Evolutionary conservation across 148 eudicot species (phyloP).

Genomic region (Persicaria maculosa): DNA sequence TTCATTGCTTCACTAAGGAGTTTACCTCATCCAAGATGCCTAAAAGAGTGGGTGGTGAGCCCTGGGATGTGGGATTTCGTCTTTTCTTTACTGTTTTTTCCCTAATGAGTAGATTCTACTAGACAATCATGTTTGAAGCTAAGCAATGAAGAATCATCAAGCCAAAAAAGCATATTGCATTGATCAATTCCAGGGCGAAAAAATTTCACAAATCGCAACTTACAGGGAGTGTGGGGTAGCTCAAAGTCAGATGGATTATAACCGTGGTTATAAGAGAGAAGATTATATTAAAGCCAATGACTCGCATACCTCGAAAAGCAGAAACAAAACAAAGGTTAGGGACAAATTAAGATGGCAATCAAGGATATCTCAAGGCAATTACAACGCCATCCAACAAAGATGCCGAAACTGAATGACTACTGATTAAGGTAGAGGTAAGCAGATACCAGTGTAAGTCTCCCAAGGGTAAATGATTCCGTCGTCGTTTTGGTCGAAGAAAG

Average conservation of each 20-base stretch:
- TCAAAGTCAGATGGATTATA: constrained; percentile 42
- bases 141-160: neutral
- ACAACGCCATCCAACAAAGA: neutral
- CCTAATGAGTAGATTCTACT: too few species aligned
- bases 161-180: neutral
- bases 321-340: neutral
- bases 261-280: constrained; percentile 44
- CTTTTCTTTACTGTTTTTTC: too few species aligned
- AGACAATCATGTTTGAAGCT: neutral
- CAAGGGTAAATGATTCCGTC: constrained; percentile 72
- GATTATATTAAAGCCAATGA: constrained; percentile 61
- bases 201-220: constrained; percentile 19
- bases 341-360: neutral
- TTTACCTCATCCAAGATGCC: too few species aligned
- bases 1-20: too few species aligned
- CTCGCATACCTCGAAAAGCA: constrained; percentile 38
- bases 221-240: constrained; percentile 86
- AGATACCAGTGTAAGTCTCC: constrained; percentile 59
- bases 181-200: neutral
- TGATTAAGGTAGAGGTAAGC: neutral
- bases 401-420: neutral
- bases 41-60: too few species aligned
- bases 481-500: constrained; percentile 61
- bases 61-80: too few species aligned
- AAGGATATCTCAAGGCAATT: neutral